Evolutionary conservation across 805 yeast genomes (phyloP).

Genomic region (Candida broadrunensis): DNA sequence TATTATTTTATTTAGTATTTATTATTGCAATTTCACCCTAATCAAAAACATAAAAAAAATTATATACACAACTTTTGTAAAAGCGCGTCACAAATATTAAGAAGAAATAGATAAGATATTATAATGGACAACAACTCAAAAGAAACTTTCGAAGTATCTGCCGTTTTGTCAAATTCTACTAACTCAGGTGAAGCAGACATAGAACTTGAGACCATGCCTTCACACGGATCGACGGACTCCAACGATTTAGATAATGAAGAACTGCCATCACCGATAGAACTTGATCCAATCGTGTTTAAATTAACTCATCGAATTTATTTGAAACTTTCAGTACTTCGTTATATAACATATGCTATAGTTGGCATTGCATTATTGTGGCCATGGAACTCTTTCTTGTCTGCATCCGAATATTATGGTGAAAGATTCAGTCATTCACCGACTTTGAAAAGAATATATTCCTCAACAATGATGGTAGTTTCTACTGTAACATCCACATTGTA

Average conservation of each 20-base stretch:
- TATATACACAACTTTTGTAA: too few relatives aligned
- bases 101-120: too few relatives aligned
- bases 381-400: slow-evolving; percentile 89
- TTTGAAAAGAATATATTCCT: slow-evolving; percentile 60
- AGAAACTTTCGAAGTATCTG: background rate
- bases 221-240: background rate
- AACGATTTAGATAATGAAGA: background rate
- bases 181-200: background rate
- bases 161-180: background rate
- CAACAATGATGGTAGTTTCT: slow-evolving; percentile 86
- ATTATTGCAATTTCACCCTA: too few relatives aligned
- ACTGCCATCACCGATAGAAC: background rate
- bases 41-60: too few relatives aligned
- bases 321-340: slow-evolving; percentile 32
- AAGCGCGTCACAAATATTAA: too few relatives aligned
- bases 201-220: background rate
- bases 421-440: slow-evolving; percentile 51
- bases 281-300: slow-evolving; percentile 18
- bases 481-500: slow-evolving; percentile 63
- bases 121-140: too few relatives aligned
- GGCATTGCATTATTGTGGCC: slow-evolving; percentile 93
- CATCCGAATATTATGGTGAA: slow-evolving; percentile 73
- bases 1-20: too few relatives aligned
- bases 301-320: slow-evolving; percentile 1
- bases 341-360: slow-evolving; percentile 58